Base-by-base conservation (phyloP, 345 rosid genomes). In the Eucalyptus albens region DNA sequence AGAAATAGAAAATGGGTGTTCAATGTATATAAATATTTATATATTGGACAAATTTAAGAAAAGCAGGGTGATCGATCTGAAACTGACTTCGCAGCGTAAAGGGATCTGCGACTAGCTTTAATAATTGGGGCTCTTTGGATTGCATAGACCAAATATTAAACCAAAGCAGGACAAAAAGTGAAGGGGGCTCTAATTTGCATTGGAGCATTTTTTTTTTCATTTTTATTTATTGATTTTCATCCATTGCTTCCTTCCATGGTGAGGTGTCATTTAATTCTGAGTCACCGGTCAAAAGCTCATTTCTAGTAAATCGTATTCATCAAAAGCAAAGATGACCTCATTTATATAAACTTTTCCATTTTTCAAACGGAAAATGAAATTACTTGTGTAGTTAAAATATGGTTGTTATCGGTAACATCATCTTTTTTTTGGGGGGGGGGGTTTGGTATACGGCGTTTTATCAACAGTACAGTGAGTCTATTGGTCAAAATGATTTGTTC, bases 361-460 rank as follows among this genome's bases (percentile, higher is more conserved):
- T 77, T 40, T 11, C 15, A 77, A 40, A 40, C 5, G 85, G 81
- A 37, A 40, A 77, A 40, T 77, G 29, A 37, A 77, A 40, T 77
- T 77, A 40, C 27, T 77, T 6, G 27, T 11, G 47, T 21, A 3
- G 83, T 16, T 16, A 72, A 72, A 33, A 24, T 37, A 37, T 37
- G 12, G 45, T 37, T 72, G 42, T 72, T 37, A 21, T 77, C 27
- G 47, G 47, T 11, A 77, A 21, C 29, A 21, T 21, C 45, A 21
- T 40, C 27, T 1, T 17, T 1, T 17, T 1, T 51, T 51, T 51
- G 3, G 17, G 6, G 6, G 0, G 13, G 49, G 50, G 14, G 50
- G 16, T 0, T 14, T 42, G 15, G 27, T 10, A 37, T 40, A 19
- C 24, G 15, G 4, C 15, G 42, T 40, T 40, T 37, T 40, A 6